Percentiles rank a stretch among this genome's conserved stretches.
Conservation (phyloP, 192 early-diverging fungal species). For the Podila epigama region DNA sequence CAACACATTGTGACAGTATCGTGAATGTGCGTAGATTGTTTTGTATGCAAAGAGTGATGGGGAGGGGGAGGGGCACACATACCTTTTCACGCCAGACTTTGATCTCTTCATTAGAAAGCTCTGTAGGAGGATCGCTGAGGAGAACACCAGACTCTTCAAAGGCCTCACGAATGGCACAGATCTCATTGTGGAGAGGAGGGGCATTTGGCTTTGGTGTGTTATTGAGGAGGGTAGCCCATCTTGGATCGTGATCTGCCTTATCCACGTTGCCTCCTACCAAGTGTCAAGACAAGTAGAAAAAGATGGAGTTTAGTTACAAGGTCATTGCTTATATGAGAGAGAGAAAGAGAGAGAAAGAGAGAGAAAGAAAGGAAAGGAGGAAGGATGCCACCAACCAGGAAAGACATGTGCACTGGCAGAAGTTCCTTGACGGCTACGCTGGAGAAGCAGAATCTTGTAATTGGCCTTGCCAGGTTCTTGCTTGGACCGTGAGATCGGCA, state of each 20-base stretch:
- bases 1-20: no score
- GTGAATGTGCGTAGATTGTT: no score
- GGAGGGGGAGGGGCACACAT: background rate
- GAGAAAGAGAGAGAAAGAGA: background rate
- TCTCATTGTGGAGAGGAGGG: slow-evolving; percentile 50
- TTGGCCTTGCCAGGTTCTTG: slow-evolving; percentile 33
- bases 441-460: slow-evolving; percentile 34
- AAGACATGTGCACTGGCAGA: slow-evolving; percentile 61
- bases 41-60: background rate
- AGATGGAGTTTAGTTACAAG: no score
- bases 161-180: slow-evolving; percentile 80
- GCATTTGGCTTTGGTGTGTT: slow-evolving; percentile 16
- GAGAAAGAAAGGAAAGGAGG: background rate
- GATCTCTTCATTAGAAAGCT: slow-evolving; percentile 21
- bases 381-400: slow-evolving; percentile 46
- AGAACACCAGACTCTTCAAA: slow-evolving; percentile 83
- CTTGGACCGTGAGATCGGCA: slow-evolving; percentile 35
- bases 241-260: slow-evolving; percentile 40
- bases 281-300: no score
- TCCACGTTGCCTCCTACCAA: slow-evolving; percentile 33
- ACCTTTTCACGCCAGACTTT: slow-evolving; percentile 55
- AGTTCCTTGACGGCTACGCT: slow-evolving; percentile 52
- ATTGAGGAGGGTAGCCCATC: slow-evolving; percentile 30
- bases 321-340: background rate
- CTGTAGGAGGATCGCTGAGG: slow-evolving; percentile 52